Evolutionary conservation across 371 early-diverging fungal genomes (phyloP), one percentile per base, ranked within the genome.

Genomic region (Thermomucor indicae-seudaticae): DNA sequence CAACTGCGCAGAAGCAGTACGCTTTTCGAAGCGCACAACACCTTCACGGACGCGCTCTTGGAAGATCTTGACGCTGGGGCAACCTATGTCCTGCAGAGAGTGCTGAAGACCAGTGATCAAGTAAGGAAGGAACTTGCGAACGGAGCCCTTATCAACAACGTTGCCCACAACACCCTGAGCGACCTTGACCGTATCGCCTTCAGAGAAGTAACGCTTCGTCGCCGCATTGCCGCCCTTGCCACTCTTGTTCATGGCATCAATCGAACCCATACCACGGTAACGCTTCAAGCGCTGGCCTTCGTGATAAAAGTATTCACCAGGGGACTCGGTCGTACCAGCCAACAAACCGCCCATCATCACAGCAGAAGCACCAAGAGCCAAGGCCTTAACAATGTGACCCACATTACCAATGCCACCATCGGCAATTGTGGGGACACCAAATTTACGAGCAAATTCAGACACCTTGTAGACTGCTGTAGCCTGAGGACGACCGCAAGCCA

Each of bases 311-410:
- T 95, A 97, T 53, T 94, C 95, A 48, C 96, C 96, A 35, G 96
- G 96, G 24, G 95, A 87, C 73, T 97, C 96, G 49, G 86, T 74
- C 14, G 96, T 95, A 51, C 96, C 97, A 32, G 96, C 96, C 51
- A 97, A 79, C 25, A 97, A 85, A 58, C 90, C 85, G 39, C 97
- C 97, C 97, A 97, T 97, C 97, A 97, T 97, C 43, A 95, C 97
- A 58, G 83, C 89, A 16, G 90, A 89, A 20, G 96, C 96, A 54
- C 98, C 96, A 24, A 95, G 81, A 30, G 95, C 88, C 39, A 94
- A 53, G 19, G 96, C 97, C 82, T 97, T 97, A 67, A 93, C 88
- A 56, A 95, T 92, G 65, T 97, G 97, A 51, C 97, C 97, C 50
- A 95, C 91, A 69, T 95, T 95, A 44, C 83, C 79, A 62, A 97